Evolutionary conservation across 1,284 basidiomycete genomes (phyloP).

Genomic region (Cryptococcus sp.): DNA sequence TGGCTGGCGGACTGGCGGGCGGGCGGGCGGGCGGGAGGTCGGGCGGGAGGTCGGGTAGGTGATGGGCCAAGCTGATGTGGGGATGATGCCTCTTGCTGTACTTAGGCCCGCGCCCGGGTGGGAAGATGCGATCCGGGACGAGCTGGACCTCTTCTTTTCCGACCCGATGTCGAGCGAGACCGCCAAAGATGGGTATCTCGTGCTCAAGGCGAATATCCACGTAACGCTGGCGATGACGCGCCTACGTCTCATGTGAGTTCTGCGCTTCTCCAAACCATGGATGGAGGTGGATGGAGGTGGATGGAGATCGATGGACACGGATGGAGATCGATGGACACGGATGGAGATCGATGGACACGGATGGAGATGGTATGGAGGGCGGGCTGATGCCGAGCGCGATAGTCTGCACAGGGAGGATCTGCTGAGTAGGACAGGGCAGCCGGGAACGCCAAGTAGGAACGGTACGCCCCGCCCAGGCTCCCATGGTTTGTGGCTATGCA

Average conservation of each 20-base stretch:
- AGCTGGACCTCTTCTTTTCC: slow-evolving; percentile 28
- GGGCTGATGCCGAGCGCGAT: not conserved
- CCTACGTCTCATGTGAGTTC: slow-evolving; percentile 23
- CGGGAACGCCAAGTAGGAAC: slow-evolving; percentile 20
- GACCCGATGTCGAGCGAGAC: slow-evolving; percentile 25
- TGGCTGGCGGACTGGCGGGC: too few relatives aligned
- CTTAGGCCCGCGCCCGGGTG: slow-evolving; percentile 27
- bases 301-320: not conserved
- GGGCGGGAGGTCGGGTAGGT: too few relatives aligned
- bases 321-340: not conserved
- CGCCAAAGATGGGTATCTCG: slow-evolving; percentile 27
- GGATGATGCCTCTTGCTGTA: slow-evolving; percentile 28
- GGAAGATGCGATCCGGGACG: slow-evolving; percentile 25
- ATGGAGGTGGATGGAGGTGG: not conserved
- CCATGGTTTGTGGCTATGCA: not conserved
- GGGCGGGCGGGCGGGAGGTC: too few relatives aligned
- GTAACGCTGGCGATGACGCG: slow-evolving; percentile 31
- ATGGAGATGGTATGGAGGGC: too few relatives aligned
- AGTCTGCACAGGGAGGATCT: slow-evolving; percentile 25
- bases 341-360: not conserved
- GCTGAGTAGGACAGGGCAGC: slow-evolving; percentile 18
- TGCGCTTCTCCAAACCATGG: too few relatives aligned
- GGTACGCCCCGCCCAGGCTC: slow-evolving; percentile 3
- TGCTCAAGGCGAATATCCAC: slow-evolving; percentile 30
- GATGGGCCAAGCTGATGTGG: slow-evolving; percentile 1